Conservation (phyloP, 139 green algal genomes). For the Nannochloris sp. region DNA sequence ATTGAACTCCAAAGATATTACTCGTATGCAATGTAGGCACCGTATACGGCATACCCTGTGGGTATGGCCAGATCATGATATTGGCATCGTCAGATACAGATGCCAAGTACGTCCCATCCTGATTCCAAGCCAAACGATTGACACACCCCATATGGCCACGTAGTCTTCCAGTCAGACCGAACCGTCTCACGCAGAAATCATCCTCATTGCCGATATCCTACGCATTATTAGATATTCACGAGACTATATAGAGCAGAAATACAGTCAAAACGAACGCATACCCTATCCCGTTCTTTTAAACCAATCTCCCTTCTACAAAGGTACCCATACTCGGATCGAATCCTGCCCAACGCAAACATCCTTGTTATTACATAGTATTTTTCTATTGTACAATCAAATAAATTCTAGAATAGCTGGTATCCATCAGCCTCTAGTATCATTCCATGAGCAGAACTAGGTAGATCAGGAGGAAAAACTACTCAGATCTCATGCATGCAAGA, state of each 20-base stretch:
- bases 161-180: not conserved
- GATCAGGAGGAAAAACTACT: no score
- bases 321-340: no score
- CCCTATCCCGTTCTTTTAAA: no score
- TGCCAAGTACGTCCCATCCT: constrained; percentile 51
- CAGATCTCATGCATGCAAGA: no score
- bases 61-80: not conserved
- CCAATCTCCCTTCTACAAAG: no score
- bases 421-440: no score
- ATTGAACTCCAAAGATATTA: constrained; percentile 80
- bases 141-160: constrained; percentile 70
- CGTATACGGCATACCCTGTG: not conserved
- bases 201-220: not conserved
- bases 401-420: no score
- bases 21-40: constrained; percentile 54
- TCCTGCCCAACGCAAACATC: no score
- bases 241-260: not conserved
- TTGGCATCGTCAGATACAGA: constrained; percentile 64
- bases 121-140: constrained; percentile 69
- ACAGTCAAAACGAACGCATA: no score
- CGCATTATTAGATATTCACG: not conserved
- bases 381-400: no score
- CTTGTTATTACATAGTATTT: no score
- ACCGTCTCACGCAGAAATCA: not conserved
- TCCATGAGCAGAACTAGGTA: no score